Percentiles rank a stretch among this genome's conserved stretches.
Evolutionary conservation across 2,329 filamentous ascomycete genomes (phyloP).

Genomic region (Hirsutella rhossiliensis): DNA sequence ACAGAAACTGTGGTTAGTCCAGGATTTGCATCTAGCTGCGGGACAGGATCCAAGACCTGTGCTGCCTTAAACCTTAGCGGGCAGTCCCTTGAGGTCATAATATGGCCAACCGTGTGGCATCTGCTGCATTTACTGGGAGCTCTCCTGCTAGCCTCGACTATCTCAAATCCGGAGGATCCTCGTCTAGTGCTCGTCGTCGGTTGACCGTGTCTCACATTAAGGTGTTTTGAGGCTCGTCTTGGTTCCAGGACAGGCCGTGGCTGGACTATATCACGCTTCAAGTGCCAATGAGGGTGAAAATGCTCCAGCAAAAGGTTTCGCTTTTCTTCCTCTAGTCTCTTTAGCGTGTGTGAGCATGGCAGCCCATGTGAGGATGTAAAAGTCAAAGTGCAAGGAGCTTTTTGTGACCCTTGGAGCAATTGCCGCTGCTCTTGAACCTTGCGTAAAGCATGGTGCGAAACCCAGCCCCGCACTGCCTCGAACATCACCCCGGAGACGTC

Average conservation of each 20-base stretch:
- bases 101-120: conserved; percentile 2
- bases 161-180: conserved; percentile 6
- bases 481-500: conserved; percentile 3
- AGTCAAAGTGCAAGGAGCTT: too few species aligned
- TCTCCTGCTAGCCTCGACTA: conserved; percentile 3
- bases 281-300: conserved; percentile 8
- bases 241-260: conserved; percentile 5
- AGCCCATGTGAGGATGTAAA: too few species aligned
- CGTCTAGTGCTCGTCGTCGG: conserved; percentile 3
- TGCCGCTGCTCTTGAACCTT: conserved; percentile 8
- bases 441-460: conserved; percentile 4
- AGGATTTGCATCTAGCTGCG: too few species aligned
- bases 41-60: too few species aligned
- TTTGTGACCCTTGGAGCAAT: neutral
- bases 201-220: neutral
- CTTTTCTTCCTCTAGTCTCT: too few species aligned
- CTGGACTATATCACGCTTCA: conserved; percentile 2
- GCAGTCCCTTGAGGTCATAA: too few species aligned
- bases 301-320: conserved; percentile 2
- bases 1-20: too few species aligned
- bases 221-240: neutral
- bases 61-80: too few species aligned
- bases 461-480: too few species aligned
- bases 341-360: too few species aligned
- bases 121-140: conserved; percentile 4